Percentiles rank a stretch among this genome's conserved stretches.
phyloP scores from a whole-genome alignment of 306 rosid species.

The Vigna unguiculata region DNA sequence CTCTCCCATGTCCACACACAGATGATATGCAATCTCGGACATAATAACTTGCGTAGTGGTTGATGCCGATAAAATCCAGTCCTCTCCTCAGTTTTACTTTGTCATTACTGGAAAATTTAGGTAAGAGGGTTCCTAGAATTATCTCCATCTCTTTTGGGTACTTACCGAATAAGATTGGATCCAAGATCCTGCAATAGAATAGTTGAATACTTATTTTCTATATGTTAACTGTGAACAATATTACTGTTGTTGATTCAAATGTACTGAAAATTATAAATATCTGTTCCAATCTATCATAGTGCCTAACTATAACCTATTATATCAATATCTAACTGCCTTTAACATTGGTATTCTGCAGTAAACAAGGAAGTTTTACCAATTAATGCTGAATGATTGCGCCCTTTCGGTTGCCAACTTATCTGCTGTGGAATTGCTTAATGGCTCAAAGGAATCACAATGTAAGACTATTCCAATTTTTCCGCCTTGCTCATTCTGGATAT shows the following conservation, averaged over 20 bases:
- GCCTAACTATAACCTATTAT: background rate
- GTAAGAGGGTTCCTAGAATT: slow-evolving; percentile 57
- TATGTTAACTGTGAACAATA: too few relatives aligned
- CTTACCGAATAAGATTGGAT: slow-evolving; percentile 65
- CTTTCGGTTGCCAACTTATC: slow-evolving; percentile 71
- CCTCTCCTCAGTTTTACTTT: slow-evolving; percentile 53
- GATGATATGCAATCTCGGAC: slow-evolving; percentile 65
- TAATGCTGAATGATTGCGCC: slow-evolving; percentile 58
- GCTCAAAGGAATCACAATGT: slow-evolving; percentile 57
- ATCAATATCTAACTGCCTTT: background rate
- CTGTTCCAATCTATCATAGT: background rate
- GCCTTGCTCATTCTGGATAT: slow-evolving; percentile 62
- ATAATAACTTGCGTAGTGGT: slow-evolving; percentile 71
- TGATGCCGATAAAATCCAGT: slow-evolving; percentile 78
- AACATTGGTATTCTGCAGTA: background rate
- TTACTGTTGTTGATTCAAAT: too few relatives aligned
- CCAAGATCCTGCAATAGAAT: slow-evolving; percentile 63
- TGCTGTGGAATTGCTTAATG: slow-evolving; percentile 58
- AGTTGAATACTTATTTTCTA: background rate
- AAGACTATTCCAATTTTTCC: slow-evolving; percentile 69
- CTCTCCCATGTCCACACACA: slow-evolving; percentile 57
- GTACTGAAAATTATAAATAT: too few relatives aligned
- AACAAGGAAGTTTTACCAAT: slow-evolving; percentile 54
- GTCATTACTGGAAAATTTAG: slow-evolving; percentile 58
- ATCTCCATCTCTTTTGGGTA: slow-evolving; percentile 71